Base-by-base conservation (phyloP, 2,329 filamentous ascomycete species). In the Macrophomina pseudophaseolina region DNA sequence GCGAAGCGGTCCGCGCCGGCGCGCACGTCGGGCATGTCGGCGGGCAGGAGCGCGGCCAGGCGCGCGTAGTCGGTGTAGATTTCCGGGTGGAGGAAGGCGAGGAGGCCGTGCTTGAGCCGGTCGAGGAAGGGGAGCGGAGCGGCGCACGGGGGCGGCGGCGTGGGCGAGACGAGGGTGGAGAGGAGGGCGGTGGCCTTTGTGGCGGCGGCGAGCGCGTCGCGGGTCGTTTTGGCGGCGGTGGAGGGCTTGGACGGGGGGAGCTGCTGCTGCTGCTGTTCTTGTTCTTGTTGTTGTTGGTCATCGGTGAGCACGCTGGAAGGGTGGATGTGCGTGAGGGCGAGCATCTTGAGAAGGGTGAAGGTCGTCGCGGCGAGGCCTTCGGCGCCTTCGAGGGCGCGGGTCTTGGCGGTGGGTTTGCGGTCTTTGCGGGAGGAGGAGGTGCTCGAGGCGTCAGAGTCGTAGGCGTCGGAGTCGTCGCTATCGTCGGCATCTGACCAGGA, bases 371-470 rank as follows among this genome's bases (percentile, higher is more conserved):
- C 33, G 48, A 46, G 28, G 48, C 48, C 40, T 53, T 64, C 62
- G 33, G 62, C 51, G 62, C 62, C 62, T 44, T 64, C 62, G 35
- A 64, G 32, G 35, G 48, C 62, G 18, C 62, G 46, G 16, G 16
- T 35, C 23, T 53, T 28, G 60, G 5, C 16, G 46, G 33, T 2
- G 18, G 5, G 4, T 6, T 35, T 30, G 23, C 44, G 23, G 3
- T 2, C 3, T 12, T 28, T 60, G 12, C 48, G 11, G 12, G 14
- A 11, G 40, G 42, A 28, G 5, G 44, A 14, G 4, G 58, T 35
- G 42, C 30, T 33, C 30, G 58, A 33, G 11, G 54, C 14, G 28
- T 58, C 42, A 4, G 40, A 48, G 6, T 44, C 46, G 35, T 38
- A 44, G 35, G 32, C 28, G 23, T 35, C 30, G 23, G 23, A 23